A percentile compares a stretch with the other conserved stretches of the same genome.
These are phyloP conservation scores for Baorangia bicolor DNA, from an alignment of 768 basidiomycete species.

Conservation along the genomic window DNA sequence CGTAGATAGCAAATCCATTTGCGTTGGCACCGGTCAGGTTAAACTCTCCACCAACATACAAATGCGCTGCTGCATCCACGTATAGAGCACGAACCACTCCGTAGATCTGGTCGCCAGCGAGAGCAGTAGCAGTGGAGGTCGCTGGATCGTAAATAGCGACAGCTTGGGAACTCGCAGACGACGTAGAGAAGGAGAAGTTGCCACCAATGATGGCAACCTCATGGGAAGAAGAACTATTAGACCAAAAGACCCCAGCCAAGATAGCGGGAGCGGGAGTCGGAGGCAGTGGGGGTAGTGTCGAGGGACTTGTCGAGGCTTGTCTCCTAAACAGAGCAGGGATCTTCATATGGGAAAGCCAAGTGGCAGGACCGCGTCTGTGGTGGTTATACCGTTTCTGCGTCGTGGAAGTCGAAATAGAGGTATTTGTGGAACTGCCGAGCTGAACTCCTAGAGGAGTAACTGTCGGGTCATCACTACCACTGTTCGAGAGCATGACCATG, in stretches of 20 bases:
- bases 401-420: constrained; percentile 31
- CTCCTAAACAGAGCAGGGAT: constrained; percentile 45
- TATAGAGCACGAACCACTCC: constrained; percentile 78
- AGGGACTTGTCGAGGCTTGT: constrained; percentile 47
- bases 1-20: constrained; percentile 78
- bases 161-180: constrained; percentile 45
- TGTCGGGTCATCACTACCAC: constrained; percentile 50
- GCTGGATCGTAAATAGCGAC: constrained; percentile 71
- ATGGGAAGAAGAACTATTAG: constrained; percentile 63
- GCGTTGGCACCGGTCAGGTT: constrained; percentile 53
- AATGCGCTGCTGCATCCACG: constrained; percentile 56
- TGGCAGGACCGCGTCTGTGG: constrained; percentile 33
- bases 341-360: constrained; percentile 52
- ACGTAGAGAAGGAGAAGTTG: constrained; percentile 69
- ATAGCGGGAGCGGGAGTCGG: constrained; percentile 74
- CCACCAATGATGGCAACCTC: constrained; percentile 84
- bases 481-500: constrained; percentile 75
- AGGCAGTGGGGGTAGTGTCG: constrained; percentile 54
- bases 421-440: constrained; percentile 43
- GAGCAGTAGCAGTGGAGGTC: constrained; percentile 46
- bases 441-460: constrained; percentile 63
- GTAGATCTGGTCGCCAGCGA: constrained; percentile 61
- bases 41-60: constrained; percentile 88
- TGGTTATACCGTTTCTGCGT: constrained; percentile 41
- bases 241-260: constrained; percentile 87